Conservation (phyloP, 768 basidiomycete species). For the Mycena rebaudengoi region DNA sequence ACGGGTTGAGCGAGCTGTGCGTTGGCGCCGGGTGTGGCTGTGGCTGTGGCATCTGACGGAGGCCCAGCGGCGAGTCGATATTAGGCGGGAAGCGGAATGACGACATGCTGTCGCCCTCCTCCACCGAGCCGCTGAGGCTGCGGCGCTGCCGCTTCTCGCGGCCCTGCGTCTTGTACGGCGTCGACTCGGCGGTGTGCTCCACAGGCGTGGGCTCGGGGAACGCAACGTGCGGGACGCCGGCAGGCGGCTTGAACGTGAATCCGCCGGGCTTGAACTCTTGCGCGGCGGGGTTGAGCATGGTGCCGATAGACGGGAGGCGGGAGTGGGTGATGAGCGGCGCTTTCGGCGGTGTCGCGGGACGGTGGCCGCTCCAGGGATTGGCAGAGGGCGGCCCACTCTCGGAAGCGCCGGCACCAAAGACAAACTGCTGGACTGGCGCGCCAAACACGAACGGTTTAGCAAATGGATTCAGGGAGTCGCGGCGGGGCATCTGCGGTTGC, state of each 20-base stretch:
- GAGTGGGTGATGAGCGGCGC: constrained; percentile 47
- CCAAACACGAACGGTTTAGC: constrained; percentile 91
- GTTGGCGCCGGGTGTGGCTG: too few species aligned
- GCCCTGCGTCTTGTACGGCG: constrained; percentile 67
- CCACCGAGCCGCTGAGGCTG: constrained; percentile 52
- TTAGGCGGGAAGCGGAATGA: constrained; percentile 80
- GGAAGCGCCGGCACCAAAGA: constrained; percentile 40
- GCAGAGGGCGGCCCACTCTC: too few species aligned
- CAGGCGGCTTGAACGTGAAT: constrained; percentile 81
- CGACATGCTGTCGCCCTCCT: constrained; percentile 71
- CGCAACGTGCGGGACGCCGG: constrained; percentile 69
- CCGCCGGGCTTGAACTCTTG: constrained; percentile 81
- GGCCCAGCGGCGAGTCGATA: constrained; percentile 57
- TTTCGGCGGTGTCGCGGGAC: constrained; percentile 41
- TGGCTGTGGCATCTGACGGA: constrained; percentile 56
- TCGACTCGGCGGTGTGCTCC: constrained; percentile 43
- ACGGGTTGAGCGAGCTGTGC: constrained; percentile 48
- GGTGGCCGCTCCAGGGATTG: constrained; percentile 31
- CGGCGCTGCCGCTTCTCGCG: constrained; percentile 82
- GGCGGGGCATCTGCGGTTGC: constrained; percentile 33
- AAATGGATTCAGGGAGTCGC: constrained; percentile 72
- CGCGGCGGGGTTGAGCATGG: constrained; percentile 81
- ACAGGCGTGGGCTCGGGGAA: constrained; percentile 38
- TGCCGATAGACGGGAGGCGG: constrained; percentile 61
- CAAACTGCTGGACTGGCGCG: constrained; percentile 35